These are phyloP conservation scores for Dictyostelium intermedium DNA, from an alignment of 78 protist genomes.

Conservation along the genomic window DNA sequence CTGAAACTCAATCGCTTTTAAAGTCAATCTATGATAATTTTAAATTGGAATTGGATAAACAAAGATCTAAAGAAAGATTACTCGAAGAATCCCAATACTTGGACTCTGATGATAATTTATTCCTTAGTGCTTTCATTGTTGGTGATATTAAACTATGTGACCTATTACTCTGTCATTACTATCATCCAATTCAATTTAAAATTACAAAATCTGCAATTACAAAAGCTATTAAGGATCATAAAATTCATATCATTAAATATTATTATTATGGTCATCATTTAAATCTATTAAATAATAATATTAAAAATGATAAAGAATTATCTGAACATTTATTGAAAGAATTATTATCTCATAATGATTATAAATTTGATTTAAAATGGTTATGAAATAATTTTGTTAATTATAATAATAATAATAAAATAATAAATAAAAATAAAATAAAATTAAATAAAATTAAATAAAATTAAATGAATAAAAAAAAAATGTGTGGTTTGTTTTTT, in stretches of 20 bases:
- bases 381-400: background rate
- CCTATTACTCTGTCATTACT: background rate
- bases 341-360: background rate
- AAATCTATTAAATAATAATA: background rate
- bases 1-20: background rate
- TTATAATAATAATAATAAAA: background rate
- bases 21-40: background rate
- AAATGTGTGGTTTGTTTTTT: background rate
- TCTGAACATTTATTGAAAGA: background rate
- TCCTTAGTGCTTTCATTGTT: background rate
- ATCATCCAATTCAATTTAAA: background rate
- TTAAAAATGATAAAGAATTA: background rate
- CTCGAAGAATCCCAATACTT: background rate
- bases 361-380: background rate
- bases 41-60: background rate
- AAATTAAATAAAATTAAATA: background rate
- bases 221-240: background rate
- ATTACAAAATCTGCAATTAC: background rate
- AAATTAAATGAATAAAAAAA: background rate
- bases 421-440: background rate
- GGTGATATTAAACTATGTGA: background rate
- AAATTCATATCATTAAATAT: background rate
- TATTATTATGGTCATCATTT: background rate
- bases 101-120: background rate
- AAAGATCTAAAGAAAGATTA: background rate